Base-by-base conservation (phyloP, 225 moss, liverwort and hornwort genomes). In the Sphagnum tenellum region DNA sequence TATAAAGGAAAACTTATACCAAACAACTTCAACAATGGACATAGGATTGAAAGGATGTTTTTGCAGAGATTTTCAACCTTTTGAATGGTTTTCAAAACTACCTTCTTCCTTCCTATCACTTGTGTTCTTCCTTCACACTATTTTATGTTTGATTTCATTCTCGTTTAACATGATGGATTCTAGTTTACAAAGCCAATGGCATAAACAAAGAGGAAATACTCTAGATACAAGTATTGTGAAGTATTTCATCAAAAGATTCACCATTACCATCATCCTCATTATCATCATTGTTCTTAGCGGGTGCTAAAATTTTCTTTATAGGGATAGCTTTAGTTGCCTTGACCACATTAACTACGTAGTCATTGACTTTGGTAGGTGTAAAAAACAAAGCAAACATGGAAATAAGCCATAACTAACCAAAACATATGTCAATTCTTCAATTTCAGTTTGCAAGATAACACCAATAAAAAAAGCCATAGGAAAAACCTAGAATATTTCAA, bases 21-120 rank as follows among this genome's bases (percentile, higher is more conserved):
- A 11, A 80, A 9, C 55, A 84, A 62, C 70, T 85, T 85, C 68
- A 85, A 78, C 71, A 85, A 72, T n/a, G 84, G 84, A 65, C 84
- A 85, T 46, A 81, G 81, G 67, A 85, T 71, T 5, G 84, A 66
- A 47, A 84, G 61, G 49, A 84, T 70, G 59, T 71, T 69, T 60
- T 64, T 60, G 56, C 71, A 44, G 12, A 68, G 50, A 49, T 9
- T 70, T 55, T 56, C 55, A 52, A 64, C 50, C 44, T 12, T 67
- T 60, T 69, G 64, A 54, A 60, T 12, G 12, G 45, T 57, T 50
- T 54, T 63, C 55, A 9, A 9, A 56, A 46, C 52, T 71, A 48
- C 9, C 64, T 9, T 47, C 69, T 61, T 29, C 29, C 29, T 9
- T 68, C 49, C 66, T 74, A 55, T 69, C 64, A 46, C 50, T 71